Conservation (phyloP, 495 filamentous ascomycete species). For the Penicillium coffeae region DNA sequence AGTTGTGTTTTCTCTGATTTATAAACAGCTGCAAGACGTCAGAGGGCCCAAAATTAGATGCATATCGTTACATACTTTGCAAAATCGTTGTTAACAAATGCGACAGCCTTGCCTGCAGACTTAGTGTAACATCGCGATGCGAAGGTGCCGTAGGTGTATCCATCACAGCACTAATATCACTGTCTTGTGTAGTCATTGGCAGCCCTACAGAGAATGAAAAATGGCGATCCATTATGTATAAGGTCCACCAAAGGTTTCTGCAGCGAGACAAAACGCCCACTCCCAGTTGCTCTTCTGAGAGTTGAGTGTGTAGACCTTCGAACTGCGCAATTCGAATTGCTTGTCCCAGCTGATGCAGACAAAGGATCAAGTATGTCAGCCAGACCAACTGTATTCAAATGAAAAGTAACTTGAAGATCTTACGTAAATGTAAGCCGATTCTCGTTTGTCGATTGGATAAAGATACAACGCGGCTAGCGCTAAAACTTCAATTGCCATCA, state of each 20-base stretch:
- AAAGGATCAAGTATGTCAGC: neutral
- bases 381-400: neutral
- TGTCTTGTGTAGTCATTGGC: slow-evolving; percentile 30
- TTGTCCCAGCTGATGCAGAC: slow-evolving; percentile 28
- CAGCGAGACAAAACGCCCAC: slow-evolving; percentile 24
- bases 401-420: too few species aligned
- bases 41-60: neutral
- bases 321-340: slow-evolving; percentile 35
- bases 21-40: slow-evolving; percentile 30
- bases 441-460: slow-evolving; percentile 1
- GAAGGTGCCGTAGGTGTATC: slow-evolving; percentile 13
- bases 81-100: slow-evolving; percentile 27
- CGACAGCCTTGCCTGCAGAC: slow-evolving; percentile 30
- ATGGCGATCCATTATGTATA: slow-evolving; percentile 37
- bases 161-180: slow-evolving; percentile 32
- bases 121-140: slow-evolving; percentile 20
- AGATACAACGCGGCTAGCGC: slow-evolving; percentile 25
- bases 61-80: slow-evolving; percentile 7
- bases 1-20: slow-evolving; percentile 29
- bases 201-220: slow-evolving; percentile 33
- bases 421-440: slow-evolving; percentile 32
- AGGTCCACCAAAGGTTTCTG: slow-evolving; percentile 36
- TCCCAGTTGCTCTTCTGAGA: slow-evolving; percentile 29
- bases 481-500: slow-evolving; percentile 31
- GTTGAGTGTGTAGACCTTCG: slow-evolving; percentile 35